Percentiles rank a stretch among this genome's conserved stretches.
Evolutionary conservation across 768 basidiomycete genomes (phyloP).

Genomic region (Agrocybe chaxingu): DNA sequence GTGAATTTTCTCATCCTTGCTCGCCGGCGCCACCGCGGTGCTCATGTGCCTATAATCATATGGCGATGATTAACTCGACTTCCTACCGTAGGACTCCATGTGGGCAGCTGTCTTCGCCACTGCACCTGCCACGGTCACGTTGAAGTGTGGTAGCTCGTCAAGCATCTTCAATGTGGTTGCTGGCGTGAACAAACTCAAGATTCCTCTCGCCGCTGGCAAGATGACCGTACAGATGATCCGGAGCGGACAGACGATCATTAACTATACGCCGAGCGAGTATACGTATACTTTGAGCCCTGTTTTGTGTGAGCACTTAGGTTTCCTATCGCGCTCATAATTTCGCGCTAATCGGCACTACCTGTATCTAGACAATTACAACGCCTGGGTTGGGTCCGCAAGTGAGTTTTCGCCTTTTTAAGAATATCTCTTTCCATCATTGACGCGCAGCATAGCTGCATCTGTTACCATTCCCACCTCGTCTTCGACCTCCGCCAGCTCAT

Average conservation of each 20-base stretch:
- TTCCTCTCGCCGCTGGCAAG: constrained; percentile 51
- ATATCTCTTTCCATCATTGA: background rate
- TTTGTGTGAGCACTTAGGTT: constrained; percentile 27
- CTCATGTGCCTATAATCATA: background rate
- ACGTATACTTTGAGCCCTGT: constrained; percentile 31
- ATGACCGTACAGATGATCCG: constrained; percentile 56
- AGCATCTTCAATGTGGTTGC: constrained; percentile 38
- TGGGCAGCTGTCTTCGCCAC: constrained; percentile 67
- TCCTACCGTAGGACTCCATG: constrained; percentile 44
- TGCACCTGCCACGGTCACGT: constrained; percentile 46
- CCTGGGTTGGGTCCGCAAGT: constrained; percentile 51
- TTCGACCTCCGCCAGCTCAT: constrained; percentile 5
- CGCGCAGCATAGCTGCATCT: constrained; percentile 9
- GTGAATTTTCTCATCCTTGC: constrained; percentile 29
- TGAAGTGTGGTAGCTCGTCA: constrained; percentile 40
- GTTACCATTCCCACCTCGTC: background rate
- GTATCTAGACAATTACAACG: constrained; percentile 58
- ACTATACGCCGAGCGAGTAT: constrained; percentile 45
- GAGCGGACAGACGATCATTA: constrained; percentile 46
- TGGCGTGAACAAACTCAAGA: constrained; percentile 62
- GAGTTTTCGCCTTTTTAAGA: constrained; percentile 9
- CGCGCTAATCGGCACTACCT: constrained; percentile 8
- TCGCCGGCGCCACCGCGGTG: background rate
- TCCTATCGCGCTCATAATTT: background rate
- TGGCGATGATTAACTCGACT: background rate